phyloP scores from a whole-genome alignment of 306 rosid species.

The Gillenia trifoliata region DNA sequence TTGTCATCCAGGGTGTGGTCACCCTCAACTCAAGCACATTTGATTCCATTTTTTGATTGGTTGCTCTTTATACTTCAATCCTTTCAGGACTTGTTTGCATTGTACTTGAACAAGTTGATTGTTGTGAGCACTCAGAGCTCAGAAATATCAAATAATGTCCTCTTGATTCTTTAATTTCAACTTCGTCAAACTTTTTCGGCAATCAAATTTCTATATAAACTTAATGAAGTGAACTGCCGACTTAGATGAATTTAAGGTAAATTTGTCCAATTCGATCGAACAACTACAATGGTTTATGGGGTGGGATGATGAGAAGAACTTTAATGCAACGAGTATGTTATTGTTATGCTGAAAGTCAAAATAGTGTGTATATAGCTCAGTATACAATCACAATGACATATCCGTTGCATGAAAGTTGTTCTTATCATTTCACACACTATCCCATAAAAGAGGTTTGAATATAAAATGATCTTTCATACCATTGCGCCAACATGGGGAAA shows the following conservation, averaged over 20 bases:
- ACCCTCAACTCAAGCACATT: neutral
- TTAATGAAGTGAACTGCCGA: too few relatives aligned
- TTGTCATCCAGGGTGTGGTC: neutral
- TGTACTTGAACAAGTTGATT: neutral
- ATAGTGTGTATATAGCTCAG: too few relatives aligned
- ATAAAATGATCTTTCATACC: neutral
- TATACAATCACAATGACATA: too few relatives aligned
- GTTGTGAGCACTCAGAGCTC: neutral
- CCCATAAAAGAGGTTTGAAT: neutral
- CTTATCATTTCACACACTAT: neutral
- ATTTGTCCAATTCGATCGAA: too few relatives aligned
- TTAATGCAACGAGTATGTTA: neutral
- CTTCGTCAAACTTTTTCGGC: too few relatives aligned
- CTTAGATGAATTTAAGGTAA: too few relatives aligned
- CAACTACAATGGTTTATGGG: neutral
- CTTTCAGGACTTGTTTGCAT: neutral
- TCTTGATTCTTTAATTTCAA: too few relatives aligned
- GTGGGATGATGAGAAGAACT: neutral
- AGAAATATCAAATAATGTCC: neutral
- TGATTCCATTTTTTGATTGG: neutral
- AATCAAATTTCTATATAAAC: too few relatives aligned
- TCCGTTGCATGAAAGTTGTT: too few relatives aligned
- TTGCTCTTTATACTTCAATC: neutral
- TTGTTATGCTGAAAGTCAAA: too few relatives aligned
- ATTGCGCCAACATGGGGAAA: neutral